Evolutionary conservation across 2,329 filamentous ascomycete genomes (phyloP), one percentile per base, ranked within the genome.

Genomic region (Aotearoamyces nothofagi): DNA sequence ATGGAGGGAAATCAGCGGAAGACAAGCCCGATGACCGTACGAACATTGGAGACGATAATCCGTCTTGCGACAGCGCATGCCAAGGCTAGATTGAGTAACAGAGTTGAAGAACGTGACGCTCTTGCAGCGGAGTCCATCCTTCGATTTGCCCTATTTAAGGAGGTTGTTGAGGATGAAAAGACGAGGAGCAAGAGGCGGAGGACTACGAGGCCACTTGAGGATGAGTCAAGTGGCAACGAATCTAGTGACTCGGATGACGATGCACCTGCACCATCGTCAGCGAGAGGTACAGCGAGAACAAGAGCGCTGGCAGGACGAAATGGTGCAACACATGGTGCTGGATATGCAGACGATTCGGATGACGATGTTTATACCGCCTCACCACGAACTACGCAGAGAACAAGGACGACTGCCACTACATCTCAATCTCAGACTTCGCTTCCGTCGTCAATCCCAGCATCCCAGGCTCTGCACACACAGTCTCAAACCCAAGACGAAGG

Each of bases 1-100:
- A 76, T 98, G 57, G 79, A 92, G 46, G 80, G 84, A 32, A 94
- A 93, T 47, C 82, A 93, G 53, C 75, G 90, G 42, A 78, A 84
- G 43, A 98, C 90, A 0, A 87, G 80, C 23, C 90, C 90, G 4
- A 81, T 98, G 63, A 98, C 90, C 7, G 87, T 93, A 5, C 82
- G 90, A 74, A 96, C 87, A 2, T 64, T 98, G 10, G 90, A 98
- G 55, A 98, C 90, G 0, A 66, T 98, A n/a, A 96, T 98, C 50
- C 90, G 90, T 73, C 66, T 98, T 11, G 81, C 90, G 4, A 96
- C 87, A 1, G 90, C 90, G 1, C 90, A 98, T 44, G 90, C 90
- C 35, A 98, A 96, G 56, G 72, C 86, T 5, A 73, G 90, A 16
- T 63, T 98, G 5, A 93, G 84, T 1, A 84, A 72, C 47, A 66